phyloP scores from a whole-genome alignment of 164 flowering plant genomes.

The Chloranthus sessilifolius region DNA sequence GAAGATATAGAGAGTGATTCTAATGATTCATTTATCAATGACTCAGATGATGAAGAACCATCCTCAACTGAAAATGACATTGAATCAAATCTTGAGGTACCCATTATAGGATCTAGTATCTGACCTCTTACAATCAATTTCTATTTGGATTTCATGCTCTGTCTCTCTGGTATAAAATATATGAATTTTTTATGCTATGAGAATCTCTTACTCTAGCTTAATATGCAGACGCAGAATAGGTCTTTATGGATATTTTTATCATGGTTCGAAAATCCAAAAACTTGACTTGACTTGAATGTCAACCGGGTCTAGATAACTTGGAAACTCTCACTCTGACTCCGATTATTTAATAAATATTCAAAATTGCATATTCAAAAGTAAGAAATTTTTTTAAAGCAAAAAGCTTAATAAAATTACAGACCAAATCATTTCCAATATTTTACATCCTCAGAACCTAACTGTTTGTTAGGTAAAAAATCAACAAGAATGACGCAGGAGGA shows the following conservation, averaged over 20 bases:
- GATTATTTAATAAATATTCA: no score
- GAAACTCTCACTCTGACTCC: no score
- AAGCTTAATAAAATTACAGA: no score
- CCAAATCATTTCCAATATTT: no score
- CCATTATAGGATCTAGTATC: no score
- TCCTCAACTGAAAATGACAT: slow-evolving; percentile 36
- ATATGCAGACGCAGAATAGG: neutral
- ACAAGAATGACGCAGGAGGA: no score
- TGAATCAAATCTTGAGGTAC: slow-evolving; percentile 37
- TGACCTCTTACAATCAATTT: neutral
- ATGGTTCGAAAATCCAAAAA: no score
- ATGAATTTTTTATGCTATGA: neutral
- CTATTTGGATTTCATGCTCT: neutral
- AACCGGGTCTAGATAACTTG: no score
- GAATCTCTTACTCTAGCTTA: neutral
- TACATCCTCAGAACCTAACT: no score
- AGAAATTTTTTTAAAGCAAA: no score
- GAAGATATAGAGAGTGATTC: slow-evolving; percentile 36
- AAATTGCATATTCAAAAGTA: no score
- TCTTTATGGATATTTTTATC: neutral
- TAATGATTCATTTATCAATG: slow-evolving; percentile 45
- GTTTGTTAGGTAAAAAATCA: no score
- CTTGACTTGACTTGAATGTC: neutral
- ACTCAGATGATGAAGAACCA: slow-evolving; percentile 44
- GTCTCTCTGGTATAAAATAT: neutral